These are phyloP conservation scores for Malassezia restricta DNA, from an alignment of 1,284 basidiomycete genomes.

Conservation along the genomic window DNA sequence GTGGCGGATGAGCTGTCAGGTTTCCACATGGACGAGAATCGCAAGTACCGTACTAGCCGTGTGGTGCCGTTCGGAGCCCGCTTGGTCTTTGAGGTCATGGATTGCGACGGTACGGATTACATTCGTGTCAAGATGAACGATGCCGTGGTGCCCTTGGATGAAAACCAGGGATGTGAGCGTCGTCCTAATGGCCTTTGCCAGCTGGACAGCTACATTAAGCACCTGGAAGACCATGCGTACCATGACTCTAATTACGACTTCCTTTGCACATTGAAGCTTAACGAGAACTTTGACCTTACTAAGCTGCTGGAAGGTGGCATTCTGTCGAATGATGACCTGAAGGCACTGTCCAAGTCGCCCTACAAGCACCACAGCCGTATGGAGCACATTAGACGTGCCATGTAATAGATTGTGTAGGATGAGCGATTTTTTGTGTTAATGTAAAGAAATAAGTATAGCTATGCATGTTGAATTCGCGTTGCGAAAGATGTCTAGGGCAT, in stretches of 20 bases:
- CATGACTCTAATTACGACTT: constrained; percentile 27
- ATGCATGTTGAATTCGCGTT: neutral
- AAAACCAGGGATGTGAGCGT: constrained; percentile 56
- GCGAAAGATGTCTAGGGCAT: neutral
- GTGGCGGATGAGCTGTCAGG: constrained; percentile 24
- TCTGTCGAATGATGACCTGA: neutral
- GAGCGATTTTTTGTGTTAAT: neutral
- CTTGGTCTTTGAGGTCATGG: constrained; percentile 27
- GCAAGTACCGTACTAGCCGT: constrained; percentile 26
- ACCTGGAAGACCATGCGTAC: constrained; percentile 20
- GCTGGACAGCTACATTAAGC: constrained; percentile 59
- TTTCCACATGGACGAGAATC: constrained; percentile 14
- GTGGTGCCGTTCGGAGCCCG: constrained; percentile 28
- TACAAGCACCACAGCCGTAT: neutral
- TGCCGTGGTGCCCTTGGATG: constrained; percentile 53
- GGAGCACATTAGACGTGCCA: neutral
- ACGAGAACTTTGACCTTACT: neutral
- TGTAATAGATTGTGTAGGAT: neutral
- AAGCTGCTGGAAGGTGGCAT: neutral
- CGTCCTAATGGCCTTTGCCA: constrained; percentile 67
- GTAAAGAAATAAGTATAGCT: neutral
- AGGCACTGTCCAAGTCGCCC: neutral
- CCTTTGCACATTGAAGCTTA: neutral
- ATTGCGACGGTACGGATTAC: constrained; percentile 49
- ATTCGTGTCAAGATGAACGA: constrained; percentile 70